Evolutionary conservation across 805 yeast genomes (phyloP).

Genomic region (Sugiyamaella mastotermitis): DNA sequence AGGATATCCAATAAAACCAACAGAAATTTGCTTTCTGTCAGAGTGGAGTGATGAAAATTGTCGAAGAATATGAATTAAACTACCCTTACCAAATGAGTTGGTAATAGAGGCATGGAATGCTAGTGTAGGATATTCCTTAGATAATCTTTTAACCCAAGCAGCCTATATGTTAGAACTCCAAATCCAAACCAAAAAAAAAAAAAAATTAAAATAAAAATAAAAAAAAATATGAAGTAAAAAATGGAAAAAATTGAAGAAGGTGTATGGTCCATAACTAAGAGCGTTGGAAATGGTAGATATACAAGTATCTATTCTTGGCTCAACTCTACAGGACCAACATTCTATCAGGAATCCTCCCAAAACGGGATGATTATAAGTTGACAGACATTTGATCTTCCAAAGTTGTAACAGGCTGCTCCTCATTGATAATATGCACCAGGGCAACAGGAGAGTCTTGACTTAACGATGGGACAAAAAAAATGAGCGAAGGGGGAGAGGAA

Average conservation of each 20-base stretch:
- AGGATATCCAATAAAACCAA: conserved; percentile 96
- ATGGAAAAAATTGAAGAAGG: conserved; percentile 11
- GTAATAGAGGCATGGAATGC: conserved; percentile 98
- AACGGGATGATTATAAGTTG: conserved; percentile 40
- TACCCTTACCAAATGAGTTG: conserved; percentile 96
- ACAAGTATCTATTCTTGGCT: conserved; percentile 34
- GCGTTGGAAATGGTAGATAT: conserved; percentile 33
- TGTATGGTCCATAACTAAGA: conserved; percentile 94
- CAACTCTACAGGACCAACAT: conserved; percentile 75
- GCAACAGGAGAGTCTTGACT: conserved; percentile 33
- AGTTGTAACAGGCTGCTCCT: conserved; percentile 89
- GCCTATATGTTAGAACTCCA: conserved; percentile 54
- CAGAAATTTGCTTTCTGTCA: conserved; percentile 93
- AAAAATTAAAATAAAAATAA: conserved; percentile 13
- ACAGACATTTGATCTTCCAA: conserved; percentile 76
- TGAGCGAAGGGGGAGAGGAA: conserved; percentile 13
- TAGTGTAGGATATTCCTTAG: conserved; percentile 86
- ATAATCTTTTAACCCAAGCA: conserved; percentile 95
- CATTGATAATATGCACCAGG: conserved; percentile 32
- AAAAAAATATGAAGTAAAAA: conserved; percentile 5
- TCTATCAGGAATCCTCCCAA: conserved; percentile 37
- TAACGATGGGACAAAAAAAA: conserved; percentile 58
- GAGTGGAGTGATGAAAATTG: conserved; percentile 87
- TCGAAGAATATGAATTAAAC: conserved; percentile 84
- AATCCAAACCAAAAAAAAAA: conserved; percentile 17